Percentiles rank a stretch among this genome's conserved stretches.
These are phyloP conservation scores for Dactylellina parvicollis DNA, from an alignment of 2,329 filamentous ascomycete species.

Conservation along the genomic window DNA sequence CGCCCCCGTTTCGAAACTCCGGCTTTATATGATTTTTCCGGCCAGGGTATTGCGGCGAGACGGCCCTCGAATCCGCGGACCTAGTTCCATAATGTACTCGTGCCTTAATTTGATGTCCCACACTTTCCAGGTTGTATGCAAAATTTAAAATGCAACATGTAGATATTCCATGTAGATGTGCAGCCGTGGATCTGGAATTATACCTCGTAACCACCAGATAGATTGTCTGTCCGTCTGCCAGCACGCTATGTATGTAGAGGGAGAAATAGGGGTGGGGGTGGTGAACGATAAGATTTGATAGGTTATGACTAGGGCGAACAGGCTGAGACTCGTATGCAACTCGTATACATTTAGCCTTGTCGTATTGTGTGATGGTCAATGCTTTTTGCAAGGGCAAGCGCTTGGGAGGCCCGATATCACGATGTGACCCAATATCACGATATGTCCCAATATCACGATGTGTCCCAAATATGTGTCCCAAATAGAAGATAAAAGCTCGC, in stretches of 20 bases:
- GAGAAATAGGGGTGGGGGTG: not conserved
- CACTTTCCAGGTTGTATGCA: not conserved
- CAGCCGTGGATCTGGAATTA: not conserved
- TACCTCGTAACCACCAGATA: not conserved
- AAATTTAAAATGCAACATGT: no score
- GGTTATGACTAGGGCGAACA: not conserved
- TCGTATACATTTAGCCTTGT: conserved; percentile 14
- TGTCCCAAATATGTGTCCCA: not conserved
- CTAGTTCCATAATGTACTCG: not conserved
- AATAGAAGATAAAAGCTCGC: conserved; percentile 11
- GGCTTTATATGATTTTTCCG: not conserved
- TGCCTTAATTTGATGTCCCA: not conserved
- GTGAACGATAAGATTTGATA: conserved; percentile 9
- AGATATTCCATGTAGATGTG: conserved; percentile 1
- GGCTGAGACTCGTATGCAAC: conserved; percentile 10
- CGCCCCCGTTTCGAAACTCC: conserved; percentile 4
- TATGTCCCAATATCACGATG: not conserved
- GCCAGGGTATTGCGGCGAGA: not conserved
- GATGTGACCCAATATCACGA: not conserved
- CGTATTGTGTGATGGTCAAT: conserved; percentile 6
- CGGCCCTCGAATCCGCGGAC: not conserved
- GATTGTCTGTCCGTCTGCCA: not conserved
- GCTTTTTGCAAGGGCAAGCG: not conserved
- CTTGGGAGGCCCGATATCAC: not conserved
- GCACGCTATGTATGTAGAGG: not conserved